Evolutionary conservation across 257 asterid species (phyloP), one percentile per base, ranked within the genome.

Genomic region (Ajuga chamaepitys): DNA sequence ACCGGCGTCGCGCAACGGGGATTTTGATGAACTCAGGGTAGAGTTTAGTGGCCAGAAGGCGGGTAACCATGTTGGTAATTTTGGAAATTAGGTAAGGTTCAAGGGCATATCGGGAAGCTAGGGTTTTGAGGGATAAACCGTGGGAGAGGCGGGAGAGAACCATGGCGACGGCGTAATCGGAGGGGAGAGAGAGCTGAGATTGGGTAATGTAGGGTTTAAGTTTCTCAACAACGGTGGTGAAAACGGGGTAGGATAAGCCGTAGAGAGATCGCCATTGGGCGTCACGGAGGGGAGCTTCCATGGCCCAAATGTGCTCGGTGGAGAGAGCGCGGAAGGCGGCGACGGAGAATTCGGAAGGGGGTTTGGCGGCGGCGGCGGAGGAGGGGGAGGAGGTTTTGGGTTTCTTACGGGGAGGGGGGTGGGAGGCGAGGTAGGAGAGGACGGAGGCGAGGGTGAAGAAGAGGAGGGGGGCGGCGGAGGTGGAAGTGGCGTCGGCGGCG

Each of bases 121-220:
- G 77, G 58, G 95, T 82, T 82, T 85, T 81, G 70, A 95, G 88
- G 10, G 85, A 72, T 10, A 82, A 77, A 54, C 97, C 97, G 62
- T 94, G 97, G 58, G 86, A 68, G 41, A 94, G 86, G 37, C 97
- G 82, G 32, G 96, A 88, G 44, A 94, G 91, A 1, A 94, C 99
- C 99, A 94, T 94, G 3, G 99, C 97, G 3, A 94, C 99, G 61
- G 99, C 97, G 74, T 94, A 94, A 70, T 94, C 99, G 5, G 99
- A 90, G 1, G 99, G 99, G 4, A 94, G 82, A 14, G 96, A 90
- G 70, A 94, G 95, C 78, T 94, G 97, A 3, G 99, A 94, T 51
- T 86, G 95, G 30, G 99, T 77, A 2, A 90, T 90, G 65, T 82
- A 94, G 70, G 99, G 99, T 74, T 94, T 94, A 20, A 94, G 90